Conservation (phyloP, 2,329 filamentous ascomycete genomes). For the Botrytis pseudocinerea region DNA sequence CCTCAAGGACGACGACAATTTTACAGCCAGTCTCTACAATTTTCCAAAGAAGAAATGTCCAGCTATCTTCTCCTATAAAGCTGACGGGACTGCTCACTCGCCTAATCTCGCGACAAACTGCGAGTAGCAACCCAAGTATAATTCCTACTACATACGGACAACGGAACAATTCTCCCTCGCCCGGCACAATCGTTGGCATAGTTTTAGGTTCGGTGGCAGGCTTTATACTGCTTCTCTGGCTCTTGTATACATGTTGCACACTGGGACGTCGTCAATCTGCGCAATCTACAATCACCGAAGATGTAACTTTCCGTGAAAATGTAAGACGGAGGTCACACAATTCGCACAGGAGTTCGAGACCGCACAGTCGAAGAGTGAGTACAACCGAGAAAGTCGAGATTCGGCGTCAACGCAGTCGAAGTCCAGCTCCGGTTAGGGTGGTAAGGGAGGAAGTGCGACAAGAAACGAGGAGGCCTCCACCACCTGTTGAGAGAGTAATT, state of each 20-base stretch:
- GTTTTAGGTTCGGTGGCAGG: slow-evolving; percentile 55
- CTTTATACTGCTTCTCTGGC: slow-evolving; percentile 54
- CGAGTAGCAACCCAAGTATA: slow-evolving; percentile 37
- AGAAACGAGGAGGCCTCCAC: slow-evolving; percentile 22
- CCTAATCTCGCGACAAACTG: slow-evolving; percentile 7
- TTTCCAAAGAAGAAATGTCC: not conserved
- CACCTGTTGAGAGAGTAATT: slow-evolving; percentile 36
- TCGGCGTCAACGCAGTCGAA: slow-evolving; percentile 26
- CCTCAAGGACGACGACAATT: slow-evolving; percentile 1
- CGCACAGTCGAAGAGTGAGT: slow-evolving; percentile 28
- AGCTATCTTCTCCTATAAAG: not conserved
- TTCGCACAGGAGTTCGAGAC: slow-evolving; percentile 19
- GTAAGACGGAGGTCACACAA: slow-evolving; percentile 28
- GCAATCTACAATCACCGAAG: slow-evolving; percentile 28
- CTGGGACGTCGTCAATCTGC: slow-evolving; percentile 25
- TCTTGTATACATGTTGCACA: slow-evolving; percentile 45
- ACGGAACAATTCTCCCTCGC: slow-evolving; percentile 52
- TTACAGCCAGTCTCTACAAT: slow-evolving; percentile 1
- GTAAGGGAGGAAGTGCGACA: slow-evolving; percentile 29
- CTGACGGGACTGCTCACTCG: not conserved
- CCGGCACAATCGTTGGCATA: slow-evolving; percentile 61
- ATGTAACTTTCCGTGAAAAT: slow-evolving; percentile 30
- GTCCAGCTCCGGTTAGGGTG: slow-evolving; percentile 29
- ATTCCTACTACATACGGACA: slow-evolving; percentile 63
- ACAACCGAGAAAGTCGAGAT: slow-evolving; percentile 38